Base-by-base conservation (phyloP, 2,329 filamentous ascomycete species). In the Sclerotinia spermophila region DNA sequence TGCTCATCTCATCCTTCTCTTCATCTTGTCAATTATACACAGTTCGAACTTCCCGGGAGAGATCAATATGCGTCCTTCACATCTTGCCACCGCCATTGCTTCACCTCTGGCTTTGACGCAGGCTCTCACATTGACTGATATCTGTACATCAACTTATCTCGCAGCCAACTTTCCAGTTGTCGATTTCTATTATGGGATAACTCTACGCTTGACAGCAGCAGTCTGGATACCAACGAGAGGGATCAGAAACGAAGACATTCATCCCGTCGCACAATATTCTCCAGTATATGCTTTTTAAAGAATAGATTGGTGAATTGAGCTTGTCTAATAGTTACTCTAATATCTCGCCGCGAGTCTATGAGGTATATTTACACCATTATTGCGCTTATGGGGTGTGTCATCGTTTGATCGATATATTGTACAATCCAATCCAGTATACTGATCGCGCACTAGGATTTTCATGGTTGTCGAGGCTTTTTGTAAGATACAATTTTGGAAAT, bases 171-270 rank as follows among this genome's bases (percentile, higher is more conserved):
- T 67, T 7, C 64, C 48, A 51, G 21, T 27, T 45, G 61, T 33
- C 8, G 64, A 45, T 35, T 59, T 62, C 27, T 65, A 65, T 58
- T 10, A 48, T 51, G 74, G 72, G 21, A 65, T 75, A n/a, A 72
- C 71, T 30, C 62, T 45, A 45, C 24, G 0, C 44, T 51, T 48
- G 10, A 44, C 5, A n/a, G 45, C 10, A 48, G 24, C 11, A n/a
- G 24, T 48, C 45, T 48, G 24, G 1, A 48, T n/a, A 48, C 1
- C 13, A n/a, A n/a, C n/a, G 45, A 48, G 4, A 48, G 11, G 5
- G 10, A 13, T 5, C 1, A 48, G 24, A 48, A 11, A 15, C n/a
- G 4, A n/a, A 4, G 10, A 48, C 4, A 48, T n/a, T 5, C 3
- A n/a, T n/a, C 45, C n/a, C 11, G 5, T 48, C 24, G 45, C 24